Evolutionary conservation across 2,329 filamentous ascomycete species (phyloP), one percentile per base, ranked within the genome.

Genomic region (Boeremia lycopersici): DNA sequence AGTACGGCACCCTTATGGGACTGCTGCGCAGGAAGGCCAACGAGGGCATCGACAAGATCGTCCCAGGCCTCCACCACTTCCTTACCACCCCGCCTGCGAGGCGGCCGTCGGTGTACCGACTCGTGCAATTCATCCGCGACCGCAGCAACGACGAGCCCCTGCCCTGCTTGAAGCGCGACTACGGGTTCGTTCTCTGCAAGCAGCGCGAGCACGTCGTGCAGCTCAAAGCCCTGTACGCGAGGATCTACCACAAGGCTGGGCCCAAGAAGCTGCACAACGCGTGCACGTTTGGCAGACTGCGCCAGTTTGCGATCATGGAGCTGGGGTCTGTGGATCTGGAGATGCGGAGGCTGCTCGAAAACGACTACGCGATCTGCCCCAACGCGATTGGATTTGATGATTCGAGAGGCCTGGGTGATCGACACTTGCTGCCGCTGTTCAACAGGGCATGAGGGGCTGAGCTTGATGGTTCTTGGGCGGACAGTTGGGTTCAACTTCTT

Each of bases 51-150:
- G 45, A 57, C 0, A 11, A 35, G 1, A 11, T 6, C 0, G 50
- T 63, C 5, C 62, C 62, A 0, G 6, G 25, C 1, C 40, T 70
- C 0, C 36, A 59, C 9, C 2, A 17, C 0, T 71, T 69, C 28
- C 46, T 72, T 1, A 19, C n/a, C 0, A 39, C 33, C 0, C 33
- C 12, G n/a, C 43, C 26, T 15, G 9, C 26, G 0, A 9, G 54
- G 8, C 59, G 62, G 0, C 36, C 49, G 2, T 60, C 61, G 0
- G 60, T 70, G 0, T 69, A 53, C 45, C 50, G 56, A 0, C 48
- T 71, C 0, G 48, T 61, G 0, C 64, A 69, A 1, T 72, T 69
- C 41, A 17, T 69, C 0, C 31, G 43, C 0, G 33, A 49, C 1
- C 5, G 13, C 0, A 6, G 28, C 0, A 53, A 43, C 9, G 60